Evolutionary conservation across 1,284 basidiomycete species (phyloP).

Genomic region (Schizopora paradoxa): DNA sequence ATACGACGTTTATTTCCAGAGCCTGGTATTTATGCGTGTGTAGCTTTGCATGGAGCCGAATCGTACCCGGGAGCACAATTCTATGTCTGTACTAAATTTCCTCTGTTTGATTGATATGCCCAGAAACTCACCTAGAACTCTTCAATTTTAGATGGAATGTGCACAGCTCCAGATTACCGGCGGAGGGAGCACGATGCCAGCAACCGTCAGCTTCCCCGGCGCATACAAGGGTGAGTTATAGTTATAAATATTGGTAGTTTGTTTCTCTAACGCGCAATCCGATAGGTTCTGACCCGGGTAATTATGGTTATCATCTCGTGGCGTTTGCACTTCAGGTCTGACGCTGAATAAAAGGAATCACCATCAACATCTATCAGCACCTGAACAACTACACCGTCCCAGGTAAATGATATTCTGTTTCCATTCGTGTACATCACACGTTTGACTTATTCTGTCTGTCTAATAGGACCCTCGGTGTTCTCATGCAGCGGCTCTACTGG

Average conservation of each 20-base stretch:
- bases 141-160: slow-evolving; percentile 41
- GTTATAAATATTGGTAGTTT: too few species aligned
- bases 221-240: slow-evolving; percentile 22
- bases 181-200: slow-evolving; percentile 39
- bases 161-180: slow-evolving; percentile 49
- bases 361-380: slow-evolving; percentile 15
- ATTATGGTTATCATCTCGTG: neutral
- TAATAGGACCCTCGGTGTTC: slow-evolving; percentile 14
- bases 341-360: slow-evolving; percentile 6
- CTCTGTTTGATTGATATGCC: slow-evolving; percentile 4
- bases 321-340: neutral
- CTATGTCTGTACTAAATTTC: slow-evolving; percentile 30
- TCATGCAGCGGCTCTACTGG: slow-evolving; percentile 10
- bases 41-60: slow-evolving; percentile 38
- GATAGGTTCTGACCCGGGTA: slow-evolving; percentile 16
- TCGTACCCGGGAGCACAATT: slow-evolving; percentile 48
- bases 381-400: slow-evolving; percentile 14
- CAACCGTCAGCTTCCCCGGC: slow-evolving; percentile 48
- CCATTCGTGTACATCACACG: neutral
- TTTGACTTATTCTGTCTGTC: neutral
- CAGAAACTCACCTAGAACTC: neutral
- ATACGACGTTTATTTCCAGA: slow-evolving; percentile 17
- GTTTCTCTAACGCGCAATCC: too few species aligned
- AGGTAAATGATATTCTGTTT: neutral
- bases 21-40: neutral